Evolutionary conservation across 768 basidiomycete genomes (phyloP).

Genomic region (Pleurotus salmoneostramineus): DNA sequence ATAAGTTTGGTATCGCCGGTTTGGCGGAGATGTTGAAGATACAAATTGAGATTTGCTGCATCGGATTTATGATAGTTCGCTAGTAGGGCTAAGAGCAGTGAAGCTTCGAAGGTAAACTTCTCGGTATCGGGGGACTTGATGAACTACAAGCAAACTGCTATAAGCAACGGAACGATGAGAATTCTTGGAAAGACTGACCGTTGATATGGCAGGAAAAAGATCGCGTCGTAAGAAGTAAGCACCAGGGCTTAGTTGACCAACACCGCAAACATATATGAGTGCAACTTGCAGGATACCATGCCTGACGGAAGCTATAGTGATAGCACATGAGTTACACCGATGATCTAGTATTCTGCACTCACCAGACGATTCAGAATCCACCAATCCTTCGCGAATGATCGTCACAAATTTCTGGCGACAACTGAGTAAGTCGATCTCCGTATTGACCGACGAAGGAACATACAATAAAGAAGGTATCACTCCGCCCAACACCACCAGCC

Average conservation of each 20-base stretch:
- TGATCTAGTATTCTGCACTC: not conserved
- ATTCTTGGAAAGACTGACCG: slow-evolving; percentile 28
- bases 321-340: slow-evolving; percentile 6
- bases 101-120: slow-evolving; percentile 55
- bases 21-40: slow-evolving; percentile 48
- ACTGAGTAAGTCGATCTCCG: no score
- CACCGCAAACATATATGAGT: slow-evolving; percentile 53
- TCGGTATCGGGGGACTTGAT: slow-evolving; percentile 53
- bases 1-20: slow-evolving; percentile 47
- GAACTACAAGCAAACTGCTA: slow-evolving; percentile 30
- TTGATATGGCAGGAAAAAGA: slow-evolving; percentile 50
- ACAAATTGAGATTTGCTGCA: slow-evolving; percentile 65
- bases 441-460: not conserved
- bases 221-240: slow-evolving; percentile 67
- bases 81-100: slow-evolving; percentile 56
- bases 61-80: slow-evolving; percentile 74
- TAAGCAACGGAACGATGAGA: not conserved
- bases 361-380: slow-evolving; percentile 44
- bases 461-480: slow-evolving; percentile 57
- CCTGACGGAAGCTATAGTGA: slow-evolving; percentile 35
- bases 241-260: slow-evolving; percentile 63
- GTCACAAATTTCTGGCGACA: slow-evolving; percentile 42
- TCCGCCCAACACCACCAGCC: slow-evolving; percentile 54
- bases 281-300: slow-evolving; percentile 56
- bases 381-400: slow-evolving; percentile 42